Conservation (phyloP, 805 yeast species). For the Diddensiella santjacobensis region DNA sequence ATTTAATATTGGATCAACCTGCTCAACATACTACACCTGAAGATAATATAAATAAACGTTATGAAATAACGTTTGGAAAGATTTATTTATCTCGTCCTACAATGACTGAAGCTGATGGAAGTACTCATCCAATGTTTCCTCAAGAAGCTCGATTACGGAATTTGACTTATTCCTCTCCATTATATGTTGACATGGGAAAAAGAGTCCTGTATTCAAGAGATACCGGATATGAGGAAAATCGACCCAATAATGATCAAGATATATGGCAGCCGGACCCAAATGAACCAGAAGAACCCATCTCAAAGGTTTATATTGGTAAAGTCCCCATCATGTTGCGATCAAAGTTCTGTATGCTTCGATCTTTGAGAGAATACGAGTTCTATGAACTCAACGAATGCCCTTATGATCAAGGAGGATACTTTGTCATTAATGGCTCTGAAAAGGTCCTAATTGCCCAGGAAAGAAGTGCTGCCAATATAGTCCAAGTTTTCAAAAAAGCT, state of each 20-base stretch:
- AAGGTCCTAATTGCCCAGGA: conserved; percentile 98
- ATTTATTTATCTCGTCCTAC: conserved; percentile 95
- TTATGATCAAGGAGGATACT: conserved; percentile 99
- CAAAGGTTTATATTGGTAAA: conserved; percentile 88
- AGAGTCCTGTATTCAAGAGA: conserved; percentile 74
- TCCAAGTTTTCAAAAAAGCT: conserved; percentile 95
- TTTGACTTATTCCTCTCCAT: conserved; percentile 91
- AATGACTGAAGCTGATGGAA: conserved; percentile 99
- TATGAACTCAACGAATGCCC: conserved; percentile 98
- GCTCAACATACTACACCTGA: conserved; percentile 93
- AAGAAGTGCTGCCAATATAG: conserved; percentile 96
- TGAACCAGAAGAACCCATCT: conserved; percentile 65
- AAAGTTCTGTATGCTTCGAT: conserved; percentile 89
- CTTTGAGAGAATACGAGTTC: conserved; percentile 85
- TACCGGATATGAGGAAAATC: conserved; percentile 40
- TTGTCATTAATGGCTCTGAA: conserved; percentile 96
- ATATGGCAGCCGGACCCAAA: conserved; percentile 58
- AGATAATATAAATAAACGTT: conserved; percentile 86
- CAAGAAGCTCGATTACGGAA: conserved; percentile 97
- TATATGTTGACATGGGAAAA: conserved; percentile 93
- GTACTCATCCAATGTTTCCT: conserved; percentile 97
- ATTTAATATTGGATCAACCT: conserved; percentile 91
- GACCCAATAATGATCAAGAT: conserved; percentile 38
- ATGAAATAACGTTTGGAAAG: conserved; percentile 96
- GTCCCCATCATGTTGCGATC: conserved; percentile 98